phyloP scores from a whole-genome alignment of 371 early-diverging fungal species.

The Mycotypha africana region DNA sequence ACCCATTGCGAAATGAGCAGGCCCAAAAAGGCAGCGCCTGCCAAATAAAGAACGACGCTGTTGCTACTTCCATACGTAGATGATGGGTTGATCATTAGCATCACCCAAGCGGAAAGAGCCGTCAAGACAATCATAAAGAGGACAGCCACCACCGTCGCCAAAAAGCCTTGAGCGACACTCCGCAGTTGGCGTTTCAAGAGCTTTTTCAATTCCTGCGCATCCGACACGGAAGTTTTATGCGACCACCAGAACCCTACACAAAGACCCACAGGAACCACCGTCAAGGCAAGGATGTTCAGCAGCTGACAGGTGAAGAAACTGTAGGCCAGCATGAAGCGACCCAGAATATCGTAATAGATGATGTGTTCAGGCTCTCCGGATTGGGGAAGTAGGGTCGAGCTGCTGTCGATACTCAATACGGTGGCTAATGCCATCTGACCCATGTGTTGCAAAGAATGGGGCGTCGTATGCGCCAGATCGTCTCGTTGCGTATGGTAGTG shows the following conservation, averaged over 20 bases:
- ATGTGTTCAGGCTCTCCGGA: slow-evolving; percentile 17
- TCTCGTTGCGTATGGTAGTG: slow-evolving; percentile 64
- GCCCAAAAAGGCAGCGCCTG: slow-evolving; percentile 16
- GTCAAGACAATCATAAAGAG: slow-evolving; percentile 7
- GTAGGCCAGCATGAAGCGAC: slow-evolving; percentile 40
- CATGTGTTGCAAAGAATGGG: slow-evolving; percentile 56
- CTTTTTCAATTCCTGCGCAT: slow-evolving; percentile 1
- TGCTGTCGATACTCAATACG: slow-evolving; percentile 25
- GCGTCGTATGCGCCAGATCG: slow-evolving; percentile 40
- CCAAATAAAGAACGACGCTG: slow-evolving; percentile 9
- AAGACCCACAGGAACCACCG: slow-evolving; percentile 22
- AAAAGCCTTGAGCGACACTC: slow-evolving; percentile 7
- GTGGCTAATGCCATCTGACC: slow-evolving; percentile 45
- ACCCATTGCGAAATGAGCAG: slow-evolving; percentile 15
- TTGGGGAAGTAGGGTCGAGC: slow-evolving; percentile 3
- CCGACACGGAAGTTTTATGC: background rate
- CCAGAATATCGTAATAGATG: slow-evolving; percentile 49
- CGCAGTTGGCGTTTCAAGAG: background rate
- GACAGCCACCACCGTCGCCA: slow-evolving; percentile 9
- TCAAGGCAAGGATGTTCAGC: slow-evolving; percentile 30
- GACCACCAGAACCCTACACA: slow-evolving; percentile 8
- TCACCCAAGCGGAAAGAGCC: slow-evolving; percentile 5
- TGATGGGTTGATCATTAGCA: slow-evolving; percentile 20
- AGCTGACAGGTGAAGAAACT: slow-evolving; percentile 39
- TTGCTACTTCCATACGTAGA: slow-evolving; percentile 23